Evolutionary conservation across 176 grass and related monocot genomes (phyloP).

Genomic region (Eleusine coracana): DNA sequence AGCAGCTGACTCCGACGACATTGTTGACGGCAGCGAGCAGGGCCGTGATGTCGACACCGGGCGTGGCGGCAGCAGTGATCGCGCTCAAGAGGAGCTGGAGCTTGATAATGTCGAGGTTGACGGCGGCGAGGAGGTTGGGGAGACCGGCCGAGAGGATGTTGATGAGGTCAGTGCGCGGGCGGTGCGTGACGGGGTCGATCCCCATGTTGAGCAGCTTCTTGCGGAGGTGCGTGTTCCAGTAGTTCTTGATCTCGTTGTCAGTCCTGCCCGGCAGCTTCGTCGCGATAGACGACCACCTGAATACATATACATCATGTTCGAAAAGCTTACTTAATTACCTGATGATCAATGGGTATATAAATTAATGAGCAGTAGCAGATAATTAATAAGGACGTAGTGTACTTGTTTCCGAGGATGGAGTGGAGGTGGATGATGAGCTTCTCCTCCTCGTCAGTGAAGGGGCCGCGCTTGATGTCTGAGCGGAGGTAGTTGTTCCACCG

Average conservation of each 20-base stretch:
- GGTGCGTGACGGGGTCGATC: slow-evolving; percentile 91
- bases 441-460: slow-evolving; percentile 83
- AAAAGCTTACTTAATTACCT: no score
- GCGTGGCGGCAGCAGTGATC: slow-evolving; percentile 41
- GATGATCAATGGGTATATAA: no score
- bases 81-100: slow-evolving; percentile 66
- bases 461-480: slow-evolving; percentile 83
- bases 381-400: background rate
- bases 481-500: slow-evolving; percentile 96
- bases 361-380: no score
- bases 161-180: slow-evolving; percentile 64
- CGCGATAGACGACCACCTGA: slow-evolving; percentile 81
- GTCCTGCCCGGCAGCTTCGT: slow-evolving; percentile 68
- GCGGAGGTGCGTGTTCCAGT: slow-evolving; percentile 92
- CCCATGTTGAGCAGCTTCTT: slow-evolving; percentile 83
- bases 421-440: slow-evolving; percentile 84
- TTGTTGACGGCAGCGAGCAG: slow-evolving; percentile 45
- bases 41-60: slow-evolving; percentile 53
- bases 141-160: slow-evolving; percentile 40
- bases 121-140: background rate
- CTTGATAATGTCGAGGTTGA: slow-evolving; percentile 7
- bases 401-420: slow-evolving; percentile 78
- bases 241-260: slow-evolving; percentile 96
- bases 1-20: background rate
- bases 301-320: no score